Evolutionary conservation across 306 rosid species (phyloP).

Genomic region (Dryas octopetala): DNA sequence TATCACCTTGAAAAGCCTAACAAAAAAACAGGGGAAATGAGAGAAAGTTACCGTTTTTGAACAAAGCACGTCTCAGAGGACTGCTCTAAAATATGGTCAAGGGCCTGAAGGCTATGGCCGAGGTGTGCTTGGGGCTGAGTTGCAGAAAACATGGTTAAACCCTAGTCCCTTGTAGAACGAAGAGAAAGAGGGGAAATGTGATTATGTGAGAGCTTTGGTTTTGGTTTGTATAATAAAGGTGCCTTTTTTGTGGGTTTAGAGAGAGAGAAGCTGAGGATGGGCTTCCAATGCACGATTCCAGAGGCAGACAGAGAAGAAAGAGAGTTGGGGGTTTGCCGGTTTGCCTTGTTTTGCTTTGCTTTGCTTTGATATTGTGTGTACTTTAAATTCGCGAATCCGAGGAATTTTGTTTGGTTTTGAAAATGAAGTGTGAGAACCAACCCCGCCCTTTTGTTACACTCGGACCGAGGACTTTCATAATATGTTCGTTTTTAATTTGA

Average conservation of each 20-base stretch:
- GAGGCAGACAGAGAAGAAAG: constrained; percentile 8
- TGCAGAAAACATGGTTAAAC: constrained; percentile 4
- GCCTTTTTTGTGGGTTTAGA: neutral
- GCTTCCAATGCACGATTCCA: constrained; percentile 15
- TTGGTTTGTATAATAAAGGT: neutral
- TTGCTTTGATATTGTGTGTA: neutral
- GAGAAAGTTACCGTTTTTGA: constrained; percentile 5
- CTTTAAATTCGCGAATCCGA: constrained; percentile 13
- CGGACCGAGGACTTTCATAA: neutral
- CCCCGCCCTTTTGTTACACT: neutral
- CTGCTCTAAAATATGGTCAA: neutral
- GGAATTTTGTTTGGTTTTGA: constrained; percentile 11
- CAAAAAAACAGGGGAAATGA: neutral
- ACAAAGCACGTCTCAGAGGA: neutral
- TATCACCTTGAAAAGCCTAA: neutral
- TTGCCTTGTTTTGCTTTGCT: constrained; percentile 6
- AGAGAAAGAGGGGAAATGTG: constrained; percentile 4
- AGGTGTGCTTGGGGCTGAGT: constrained; percentile 2
- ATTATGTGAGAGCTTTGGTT: neutral
- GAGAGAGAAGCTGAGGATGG: neutral
- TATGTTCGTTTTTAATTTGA: neutral
- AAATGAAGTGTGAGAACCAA: constrained; percentile 6
- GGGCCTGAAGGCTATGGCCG: neutral
- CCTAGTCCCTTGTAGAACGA: constrained; percentile 5
- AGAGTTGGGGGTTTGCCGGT: neutral